Conservation (phyloP, 2,329 filamentous ascomycete species). For the Fusarium sp. region DNA sequence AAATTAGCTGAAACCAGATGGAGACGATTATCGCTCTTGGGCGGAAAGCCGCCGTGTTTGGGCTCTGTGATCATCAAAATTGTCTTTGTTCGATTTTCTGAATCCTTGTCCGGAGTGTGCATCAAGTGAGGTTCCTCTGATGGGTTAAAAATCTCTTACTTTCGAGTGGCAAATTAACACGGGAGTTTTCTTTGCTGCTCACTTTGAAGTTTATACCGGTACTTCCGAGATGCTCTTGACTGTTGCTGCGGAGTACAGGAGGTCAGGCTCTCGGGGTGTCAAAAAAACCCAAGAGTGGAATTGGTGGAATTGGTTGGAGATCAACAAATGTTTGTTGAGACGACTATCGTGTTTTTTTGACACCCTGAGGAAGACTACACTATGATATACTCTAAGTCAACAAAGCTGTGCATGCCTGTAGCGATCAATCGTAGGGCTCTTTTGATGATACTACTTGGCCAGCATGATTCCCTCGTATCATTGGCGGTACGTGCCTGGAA, state of each 20-base stretch:
- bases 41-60: conserved; percentile 21
- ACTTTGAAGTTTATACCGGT: conserved; percentile 3
- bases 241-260: not conserved
- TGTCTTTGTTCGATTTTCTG: conserved; percentile 9
- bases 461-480: conserved; percentile 3
- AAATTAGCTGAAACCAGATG: conserved; percentile 25
- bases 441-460: conserved; percentile 33
- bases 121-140: conserved; percentile 13
- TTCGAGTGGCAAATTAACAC: conserved; percentile 19
- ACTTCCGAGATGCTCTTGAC: not conserved
- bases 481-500: not conserved
- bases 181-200: conserved; percentile 1
- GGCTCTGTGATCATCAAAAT: conserved; percentile 18
- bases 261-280: too few species aligned
- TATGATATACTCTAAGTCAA: not conserved
- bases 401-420: conserved; percentile 25
- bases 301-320: too few species aligned
- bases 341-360: too few species aligned
- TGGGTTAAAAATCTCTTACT: conserved; percentile 11
- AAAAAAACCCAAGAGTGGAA: too few species aligned
- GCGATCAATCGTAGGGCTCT: conserved; percentile 33
- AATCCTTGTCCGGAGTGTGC: not conserved
- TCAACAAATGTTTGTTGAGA: too few species aligned
- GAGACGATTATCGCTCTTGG: conserved; percentile 4
- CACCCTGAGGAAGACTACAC: not conserved